Evolutionary conservation across 2,329 filamentous ascomycete genomes (phyloP), one percentile per base, ranked within the genome.

Genomic region (Anisogramma anomala): DNA sequence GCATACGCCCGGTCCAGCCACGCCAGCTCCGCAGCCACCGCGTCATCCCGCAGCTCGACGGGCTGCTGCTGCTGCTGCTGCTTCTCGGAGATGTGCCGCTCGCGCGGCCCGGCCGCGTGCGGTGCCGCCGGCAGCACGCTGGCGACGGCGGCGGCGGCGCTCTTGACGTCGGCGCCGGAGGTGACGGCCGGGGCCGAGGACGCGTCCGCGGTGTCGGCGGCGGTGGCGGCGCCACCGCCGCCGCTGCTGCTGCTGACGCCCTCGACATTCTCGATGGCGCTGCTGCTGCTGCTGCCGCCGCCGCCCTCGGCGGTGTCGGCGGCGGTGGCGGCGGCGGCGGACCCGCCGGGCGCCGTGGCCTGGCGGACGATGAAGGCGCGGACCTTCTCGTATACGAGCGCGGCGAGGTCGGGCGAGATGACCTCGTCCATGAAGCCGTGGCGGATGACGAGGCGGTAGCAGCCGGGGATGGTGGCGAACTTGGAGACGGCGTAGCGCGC

Each of bases 371-470:
- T 57, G 39, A 64, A 73, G 4, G 27, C 41, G 30, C 68, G 65
- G 13, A 82, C 60, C 47, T 81, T 70, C 34, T 77, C 70, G 45
- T 72, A 71, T 25, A 84, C 67, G 1, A 78, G 54, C 0, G 63
- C 61, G 0, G 68, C 77, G 3, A 85, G 64, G 41, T 83, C 71
- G 0, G 72, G 72, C 0, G 72, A 78, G 31, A 85, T 68, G 34
- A 84, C 69, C 48, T 79, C 71, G 49, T 85, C 81, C 58, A 74
- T 81, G 55, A 81, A 85, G 1, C 81, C 82, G 51, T 84, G 77
- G 4, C 79, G 71, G 2, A 82, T 66, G 3, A 80, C 73, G 8
- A 85, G 64, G 4, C 79, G 74, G 54, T 83, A 84, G 50, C 77
- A 80, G 20, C 78, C 72, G 0, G 73, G 73, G 23, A 82, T 64